Base-by-base conservation (phyloP, 768 basidiomycete genomes). In the Pulveroboletus sp. region DNA sequence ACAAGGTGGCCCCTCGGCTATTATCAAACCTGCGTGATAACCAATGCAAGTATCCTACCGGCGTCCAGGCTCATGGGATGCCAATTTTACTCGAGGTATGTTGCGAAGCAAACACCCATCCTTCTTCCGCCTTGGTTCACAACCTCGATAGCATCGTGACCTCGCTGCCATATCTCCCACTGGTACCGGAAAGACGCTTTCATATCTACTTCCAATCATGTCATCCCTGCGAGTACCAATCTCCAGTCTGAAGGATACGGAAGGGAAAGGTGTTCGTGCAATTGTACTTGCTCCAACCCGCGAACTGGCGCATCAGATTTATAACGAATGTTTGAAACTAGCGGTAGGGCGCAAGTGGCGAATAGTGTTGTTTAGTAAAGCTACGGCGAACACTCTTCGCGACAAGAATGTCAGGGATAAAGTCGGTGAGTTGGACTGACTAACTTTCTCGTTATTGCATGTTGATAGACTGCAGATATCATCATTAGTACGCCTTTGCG, bases 161-260 rank as follows among this genome's bases (percentile, higher is more conserved):
- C 75, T 97, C 20, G 85, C 90, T 45, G 95, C 94, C 24, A 88
- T 98, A 17, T 97, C 97, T 1, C 97, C 97, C 0, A 99, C 97
- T 6, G 97, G 97, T 42, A 94, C 91, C 10, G 97, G 97, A 51
- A 99, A 99, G 73, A 99, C 97, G 1, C 75, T 97, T 6, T 81
- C 94, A 1, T 99, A 97, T 68, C 75, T 97, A 13, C 70, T 97
- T 14, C 94, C 97, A 0, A 75, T 92, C 20, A 78, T 98, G 50
- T 72, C 81, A 11, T 67, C 72, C 16, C 69, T 92, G 6, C 70
- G 69, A 13, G 66, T 74, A 4, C 90, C 90, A 6, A 64, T 75
- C 9, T 70, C 81, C 25, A 77, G 73, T 47, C 62, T 72, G 32
- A 75, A 76, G 45, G 53, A 55, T 23, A 69, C 75, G 16, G 54